Base-by-base conservation (phyloP, 2,329 filamentous ascomycete genomes). In the Plenodomus tracheiphilus region DNA sequence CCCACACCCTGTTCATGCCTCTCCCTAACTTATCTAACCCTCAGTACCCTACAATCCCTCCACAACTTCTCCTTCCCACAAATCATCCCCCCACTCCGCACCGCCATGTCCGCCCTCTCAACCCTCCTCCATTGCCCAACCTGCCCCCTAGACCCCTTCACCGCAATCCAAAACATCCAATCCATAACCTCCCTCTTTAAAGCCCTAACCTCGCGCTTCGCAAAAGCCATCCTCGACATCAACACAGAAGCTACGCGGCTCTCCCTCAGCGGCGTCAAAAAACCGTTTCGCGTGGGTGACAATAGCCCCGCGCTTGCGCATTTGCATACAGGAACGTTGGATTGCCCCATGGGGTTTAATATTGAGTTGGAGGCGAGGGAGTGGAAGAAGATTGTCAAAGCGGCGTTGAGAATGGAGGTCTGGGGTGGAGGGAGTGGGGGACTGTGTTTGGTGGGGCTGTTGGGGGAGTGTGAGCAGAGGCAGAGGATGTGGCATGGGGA, bases 151-250 rank as follows among this genome's bases (percentile, higher is more conserved):
- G 61, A 71, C n/a, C 65, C 66, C 44, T 73, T 76, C 50, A 70
- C 68, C 13, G 75, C 73, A 0, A 69, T 77, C 4, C 77, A 79
- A 47, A 81, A 80, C 53, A 65, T 72, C 0, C 70, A 75, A 30
- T 64, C 75, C 4, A 57, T 79, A 9, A 64, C 68, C 8, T 70
- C 75, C 1, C 62, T 80, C 2, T 62, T 79, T 15, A 69, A 73
- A 47, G 69, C 70, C 18, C 61, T 79, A 19, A 66, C 71, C 1
- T 72, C 76, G 39, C 69, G 73, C 36, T 78, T 76, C 58, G 58
- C 66, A 39, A 74, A 72, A 47, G 57, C 76, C 0, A 65, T 80
- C 2, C 41, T 56, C 1, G 60, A 66, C 18, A 74, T 80, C 44
- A 71, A 76, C 28, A 47, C 49, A 9, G 76, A 78, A 56, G 65